Percentiles rank a stretch among this genome's conserved stretches.
These are phyloP conservation scores for Alternaria rosae DNA, from an alignment of 2,329 filamentous ascomycete genomes.

Conservation along the genomic window DNA sequence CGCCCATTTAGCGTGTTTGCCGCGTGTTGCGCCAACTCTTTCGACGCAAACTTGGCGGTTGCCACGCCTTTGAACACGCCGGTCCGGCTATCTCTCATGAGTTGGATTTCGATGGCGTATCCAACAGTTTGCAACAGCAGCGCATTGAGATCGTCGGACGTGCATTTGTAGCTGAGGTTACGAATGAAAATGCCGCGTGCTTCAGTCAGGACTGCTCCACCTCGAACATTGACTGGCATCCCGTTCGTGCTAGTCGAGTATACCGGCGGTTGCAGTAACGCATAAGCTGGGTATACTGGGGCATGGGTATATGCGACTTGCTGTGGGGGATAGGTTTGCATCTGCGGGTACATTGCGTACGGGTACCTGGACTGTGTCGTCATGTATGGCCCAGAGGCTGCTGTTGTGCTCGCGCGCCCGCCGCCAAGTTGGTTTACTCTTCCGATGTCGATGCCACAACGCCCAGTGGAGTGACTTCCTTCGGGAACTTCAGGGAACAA, in stretches of 20 bases:
- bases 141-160: slow-evolving; percentile 33
- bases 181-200: slow-evolving; percentile 49
- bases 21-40: slow-evolving; percentile 41
- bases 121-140: slow-evolving; percentile 40
- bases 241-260: slow-evolving; percentile 44
- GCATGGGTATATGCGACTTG: slow-evolving; percentile 23
- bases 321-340: slow-evolving; percentile 26
- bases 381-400: slow-evolving; percentile 24
- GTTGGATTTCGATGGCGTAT: slow-evolving; percentile 31
- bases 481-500: slow-evolving; percentile 35
- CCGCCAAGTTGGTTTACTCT: slow-evolving; percentile 33
- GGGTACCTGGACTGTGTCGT: slow-evolving; percentile 28
- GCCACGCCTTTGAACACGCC: slow-evolving; percentile 44
- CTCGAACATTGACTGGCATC: slow-evolving; percentile 48
- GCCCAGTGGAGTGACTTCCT: slow-evolving; percentile 35
- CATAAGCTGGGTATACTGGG: slow-evolving; percentile 28
- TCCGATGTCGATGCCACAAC: slow-evolving; percentile 41
- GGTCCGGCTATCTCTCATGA: slow-evolving; percentile 34
- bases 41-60: slow-evolving; percentile 42
- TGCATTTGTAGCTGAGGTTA: slow-evolving; percentile 39
- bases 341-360: slow-evolving; percentile 32
- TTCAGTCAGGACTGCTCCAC: slow-evolving; percentile 48
- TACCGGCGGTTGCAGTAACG: slow-evolving; percentile 24
- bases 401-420: slow-evolving; percentile 8
- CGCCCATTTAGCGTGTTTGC: slow-evolving; percentile 36